phyloP scores from a whole-genome alignment of 176 grass and related monocot genomes.

The Thinopyrum elongatum region DNA sequence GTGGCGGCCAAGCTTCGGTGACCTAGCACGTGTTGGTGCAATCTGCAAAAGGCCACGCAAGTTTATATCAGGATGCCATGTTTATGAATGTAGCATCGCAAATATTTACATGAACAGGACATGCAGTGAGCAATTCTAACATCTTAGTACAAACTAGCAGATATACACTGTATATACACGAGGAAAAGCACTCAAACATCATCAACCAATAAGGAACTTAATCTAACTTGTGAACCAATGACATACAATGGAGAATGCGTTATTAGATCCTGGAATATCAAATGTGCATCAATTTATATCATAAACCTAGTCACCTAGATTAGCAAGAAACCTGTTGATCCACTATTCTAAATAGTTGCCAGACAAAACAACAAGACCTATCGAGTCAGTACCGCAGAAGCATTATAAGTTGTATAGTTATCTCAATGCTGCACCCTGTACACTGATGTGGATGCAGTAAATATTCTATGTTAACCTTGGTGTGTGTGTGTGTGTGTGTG shows the following conservation, averaged over 20 bases:
- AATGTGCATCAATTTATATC: neutral
- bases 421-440: neutral
- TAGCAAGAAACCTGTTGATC: neutral
- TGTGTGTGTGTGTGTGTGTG: neutral
- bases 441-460: neutral
- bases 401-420: neutral
- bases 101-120: neutral
- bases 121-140: neutral
- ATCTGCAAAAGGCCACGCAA: slow-evolving; percentile 56
- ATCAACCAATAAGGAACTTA: neutral
- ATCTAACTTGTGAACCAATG: neutral
- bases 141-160: slow-evolving; percentile 7
- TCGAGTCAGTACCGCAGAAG: neutral
- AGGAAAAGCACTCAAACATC: neutral
- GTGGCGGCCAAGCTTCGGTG: slow-evolving; percentile 87
- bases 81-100: neutral
- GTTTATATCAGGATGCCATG: slow-evolving; percentile 19
- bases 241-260: neutral
- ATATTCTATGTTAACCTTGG: neutral
- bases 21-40: slow-evolving; percentile 84
- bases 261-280: neutral
- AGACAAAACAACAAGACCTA: neutral
- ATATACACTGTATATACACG: neutral
- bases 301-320: neutral
- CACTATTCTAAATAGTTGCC: slow-evolving; percentile 5